A percentile compares a stretch with the other conserved stretches of the same genome.
phyloP scores from a whole-genome alignment of 2,329 filamentous ascomycete species.

The Colletotrichum cuscutae region DNA sequence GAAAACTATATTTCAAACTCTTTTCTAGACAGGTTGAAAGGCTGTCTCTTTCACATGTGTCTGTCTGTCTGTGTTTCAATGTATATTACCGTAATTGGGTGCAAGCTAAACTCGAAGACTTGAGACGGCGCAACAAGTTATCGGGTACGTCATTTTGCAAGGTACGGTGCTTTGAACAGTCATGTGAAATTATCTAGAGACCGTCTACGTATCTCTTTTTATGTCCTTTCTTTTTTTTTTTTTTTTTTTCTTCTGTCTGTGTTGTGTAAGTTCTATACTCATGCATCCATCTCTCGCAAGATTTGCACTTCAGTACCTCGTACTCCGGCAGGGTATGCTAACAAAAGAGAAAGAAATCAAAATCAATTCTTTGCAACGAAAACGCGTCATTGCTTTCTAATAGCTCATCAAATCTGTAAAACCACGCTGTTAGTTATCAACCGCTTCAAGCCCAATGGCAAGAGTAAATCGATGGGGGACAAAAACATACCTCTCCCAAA shows the following conservation, averaged over 20 bases:
- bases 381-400: constrained; percentile 29
- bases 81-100: no score
- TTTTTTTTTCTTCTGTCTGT: background rate
- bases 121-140: no score
- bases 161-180: background rate
- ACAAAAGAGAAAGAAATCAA: constrained; percentile 3
- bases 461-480: background rate
- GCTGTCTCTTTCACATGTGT: no score
- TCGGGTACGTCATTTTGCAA: no score
- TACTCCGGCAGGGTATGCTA: constrained; percentile 26
- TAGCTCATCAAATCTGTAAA: constrained; percentile 48
- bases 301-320: constrained; percentile 1
- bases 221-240: background rate
- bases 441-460: no score
- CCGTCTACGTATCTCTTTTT: background rate
- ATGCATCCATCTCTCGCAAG: background rate
- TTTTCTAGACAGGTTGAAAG: no score
- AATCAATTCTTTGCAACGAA: background rate
- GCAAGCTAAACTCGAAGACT: no score
- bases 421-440: constrained; percentile 13
- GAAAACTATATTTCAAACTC: background rate
- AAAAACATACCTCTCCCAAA: constrained; percentile 87
- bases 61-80: no score
- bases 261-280: background rate
- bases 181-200: constrained; percentile 9